These are phyloP conservation scores for Tuber indicum DNA, from an alignment of 495 filamentous ascomycete species.

Conservation along the genomic window DNA sequence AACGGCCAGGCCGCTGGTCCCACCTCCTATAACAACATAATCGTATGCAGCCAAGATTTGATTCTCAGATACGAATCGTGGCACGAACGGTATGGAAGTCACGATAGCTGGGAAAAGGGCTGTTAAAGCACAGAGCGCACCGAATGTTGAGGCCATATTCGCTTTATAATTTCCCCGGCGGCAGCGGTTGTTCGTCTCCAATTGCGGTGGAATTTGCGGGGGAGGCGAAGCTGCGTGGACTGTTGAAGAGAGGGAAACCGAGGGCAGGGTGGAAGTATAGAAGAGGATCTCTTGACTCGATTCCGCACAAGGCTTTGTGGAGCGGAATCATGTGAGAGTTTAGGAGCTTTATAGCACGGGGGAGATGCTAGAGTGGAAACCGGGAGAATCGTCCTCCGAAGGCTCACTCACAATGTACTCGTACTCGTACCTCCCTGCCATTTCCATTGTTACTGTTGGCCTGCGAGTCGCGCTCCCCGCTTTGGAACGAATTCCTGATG, in stretches of 20 bases:
- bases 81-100: not conserved
- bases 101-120: not conserved
- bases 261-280: not conserved
- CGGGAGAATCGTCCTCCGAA: not conserved
- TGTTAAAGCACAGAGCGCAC: not conserved
- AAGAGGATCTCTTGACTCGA: not conserved
- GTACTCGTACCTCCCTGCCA: too few relatives aligned
- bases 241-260: not conserved
- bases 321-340: not conserved
- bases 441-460: too few relatives aligned
- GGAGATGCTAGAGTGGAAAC: not conserved
- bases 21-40: slow-evolving; percentile 53
- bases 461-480: too few relatives aligned
- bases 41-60: slow-evolving; percentile 45
- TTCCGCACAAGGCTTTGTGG: not conserved
- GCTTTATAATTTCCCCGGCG: not conserved
- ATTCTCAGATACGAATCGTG: not conserved
- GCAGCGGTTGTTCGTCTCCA: not conserved
- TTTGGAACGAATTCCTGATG: not conserved
- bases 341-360: not conserved
- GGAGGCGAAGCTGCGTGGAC: not conserved
- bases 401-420: not conserved
- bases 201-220: not conserved
- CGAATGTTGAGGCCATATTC: not conserved
- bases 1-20: slow-evolving; percentile 49